Base-by-base conservation (phyloP, 495 filamentous ascomycete genomes). In the Aspergillus incahuasiensis region DNA sequence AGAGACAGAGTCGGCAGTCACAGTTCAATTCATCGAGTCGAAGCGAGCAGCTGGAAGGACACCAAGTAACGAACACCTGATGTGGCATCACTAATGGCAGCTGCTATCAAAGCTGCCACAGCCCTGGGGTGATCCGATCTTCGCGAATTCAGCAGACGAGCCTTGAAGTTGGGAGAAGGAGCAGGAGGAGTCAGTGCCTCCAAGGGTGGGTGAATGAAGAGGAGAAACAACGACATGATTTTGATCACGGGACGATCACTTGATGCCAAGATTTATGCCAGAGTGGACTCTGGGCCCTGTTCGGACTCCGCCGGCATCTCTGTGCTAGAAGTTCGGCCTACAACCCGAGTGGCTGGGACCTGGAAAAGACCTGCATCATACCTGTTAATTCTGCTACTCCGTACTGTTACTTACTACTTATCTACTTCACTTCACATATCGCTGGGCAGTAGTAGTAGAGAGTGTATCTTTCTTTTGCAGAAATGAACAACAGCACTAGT, bases 71-170 rank as follows among this genome's bases (percentile, higher is more conserved):
- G 21, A 25, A 28, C 38, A 48, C 25, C 45, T 21, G 25, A 47
- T 48, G 24, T 28, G 48, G 54, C 62, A 64, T 64, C 45, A 59
- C 62, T 58, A 28, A 42, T 28, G 30, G 54, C 48, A 62, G 55
- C 52, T 52, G 9, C 52, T 43, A 34, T 22, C 16, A 30, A 35
- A 56, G 52, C 52, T 62, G 52, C 44, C n/a, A 35, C 51, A 20
- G 34, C 28, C 51, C 16, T 43, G 16, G 4, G 21, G 21, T 30
- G n/a, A 20, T 25, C 24, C 24, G 1, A 19, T 44, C 16, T 30
- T 52, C 25, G 47, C 18, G 47, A 24, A 15, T 45, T 24, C 35
- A 19, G 35, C 22, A 12, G 18, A 20, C 44, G 12, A 42, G 47
- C 41, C n/a, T n/a, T n/a, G n/a, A n/a, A n/a, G n/a, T n/a, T n/a